Conservation (phyloP, 352 stramenopile species). For the Hyaloperonospora brassicae region DNA sequence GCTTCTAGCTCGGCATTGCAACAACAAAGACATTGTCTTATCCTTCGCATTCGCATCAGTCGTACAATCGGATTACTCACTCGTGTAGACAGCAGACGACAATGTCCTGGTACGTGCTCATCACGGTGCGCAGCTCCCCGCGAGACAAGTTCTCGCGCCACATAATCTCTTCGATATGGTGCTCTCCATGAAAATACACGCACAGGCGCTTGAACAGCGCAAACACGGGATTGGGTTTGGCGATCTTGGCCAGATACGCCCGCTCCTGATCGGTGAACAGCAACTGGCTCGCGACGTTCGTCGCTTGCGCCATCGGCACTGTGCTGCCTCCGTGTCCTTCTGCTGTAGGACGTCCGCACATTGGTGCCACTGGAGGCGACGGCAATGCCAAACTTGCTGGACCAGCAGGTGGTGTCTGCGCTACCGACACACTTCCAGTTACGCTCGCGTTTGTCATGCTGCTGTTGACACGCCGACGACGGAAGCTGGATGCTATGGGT, state of each 20-base stretch:
- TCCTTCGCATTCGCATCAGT: neutral
- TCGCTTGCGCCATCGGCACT: slow-evolving; percentile 23
- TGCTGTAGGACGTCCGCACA: slow-evolving; percentile 7
- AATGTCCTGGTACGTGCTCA: slow-evolving; percentile 83
- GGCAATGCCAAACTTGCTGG: slow-evolving; percentile 15
- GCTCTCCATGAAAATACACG: slow-evolving; percentile 80
- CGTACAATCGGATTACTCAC: slow-evolving; percentile 16
- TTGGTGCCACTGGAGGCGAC: slow-evolving; percentile 14
- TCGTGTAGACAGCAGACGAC: slow-evolving; percentile 77
- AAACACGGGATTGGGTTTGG: slow-evolving; percentile 70
- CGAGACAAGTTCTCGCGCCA: slow-evolving; percentile 80
- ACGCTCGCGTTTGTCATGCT: slow-evolving; percentile 21
- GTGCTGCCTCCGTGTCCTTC: slow-evolving; percentile 9
- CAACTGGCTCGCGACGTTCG: slow-evolving; percentile 35
- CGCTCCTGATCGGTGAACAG: slow-evolving; percentile 58
- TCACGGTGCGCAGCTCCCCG: slow-evolving; percentile 66
- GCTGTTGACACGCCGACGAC: slow-evolving; percentile 22
- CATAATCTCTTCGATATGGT: slow-evolving; percentile 87
- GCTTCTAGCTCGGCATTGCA: neutral
- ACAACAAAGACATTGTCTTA: too few relatives aligned
- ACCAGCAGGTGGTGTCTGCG: slow-evolving; percentile 26
- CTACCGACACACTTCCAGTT: slow-evolving; percentile 19
- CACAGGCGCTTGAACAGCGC: slow-evolving; percentile 75
- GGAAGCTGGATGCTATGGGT: slow-evolving; percentile 22
- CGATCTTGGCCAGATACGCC: slow-evolving; percentile 73